Evolutionary conservation across 257 asterid species (phyloP).

Genomic region (Solanum virginianum): DNA sequence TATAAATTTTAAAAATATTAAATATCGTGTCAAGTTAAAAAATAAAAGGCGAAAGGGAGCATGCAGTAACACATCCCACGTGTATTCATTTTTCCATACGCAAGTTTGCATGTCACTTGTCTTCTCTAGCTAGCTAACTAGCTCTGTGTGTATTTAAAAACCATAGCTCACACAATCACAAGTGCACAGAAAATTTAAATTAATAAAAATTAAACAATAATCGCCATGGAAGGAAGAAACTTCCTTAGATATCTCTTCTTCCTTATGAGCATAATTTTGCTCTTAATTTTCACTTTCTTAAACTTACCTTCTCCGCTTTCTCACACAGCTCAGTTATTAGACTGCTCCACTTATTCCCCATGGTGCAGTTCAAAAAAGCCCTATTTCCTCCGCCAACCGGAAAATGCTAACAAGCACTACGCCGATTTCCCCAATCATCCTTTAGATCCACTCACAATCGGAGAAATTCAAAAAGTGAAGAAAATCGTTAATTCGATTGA

Average conservation of each 20-base stretch:
- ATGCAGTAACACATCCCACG: no score
- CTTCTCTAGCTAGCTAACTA: not conserved
- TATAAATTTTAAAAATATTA: no score
- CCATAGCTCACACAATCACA: not conserved
- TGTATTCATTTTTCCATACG: not conserved
- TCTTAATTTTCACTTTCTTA: slow-evolving; percentile 41
- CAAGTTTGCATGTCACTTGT: not conserved
- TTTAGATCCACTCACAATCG: slow-evolving; percentile 70
- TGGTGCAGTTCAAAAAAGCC: slow-evolving; percentile 53
- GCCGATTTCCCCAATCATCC: slow-evolving; percentile 68
- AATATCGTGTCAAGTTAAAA: no score
- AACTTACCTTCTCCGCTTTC: slow-evolving; percentile 39
- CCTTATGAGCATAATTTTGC: slow-evolving; percentile 23
- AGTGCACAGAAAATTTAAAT: not conserved
- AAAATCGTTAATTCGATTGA: slow-evolving; percentile 13
- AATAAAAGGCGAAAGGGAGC: no score
- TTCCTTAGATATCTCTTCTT: slow-evolving; percentile 33
- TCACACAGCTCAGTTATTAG: slow-evolving; percentile 15
- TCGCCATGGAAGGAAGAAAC: slow-evolving; percentile 36
- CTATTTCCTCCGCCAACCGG: slow-evolving; percentile 11
- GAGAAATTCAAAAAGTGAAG: slow-evolving; percentile 39
- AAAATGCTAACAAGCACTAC: slow-evolving; percentile 19
- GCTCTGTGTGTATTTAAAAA: not conserved
- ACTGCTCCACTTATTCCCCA: slow-evolving; percentile 36
- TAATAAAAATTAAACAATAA: not conserved